phyloP scores from a whole-genome alignment of 2,329 filamentous ascomycete species.

The Blumeria hordei region DNA sequence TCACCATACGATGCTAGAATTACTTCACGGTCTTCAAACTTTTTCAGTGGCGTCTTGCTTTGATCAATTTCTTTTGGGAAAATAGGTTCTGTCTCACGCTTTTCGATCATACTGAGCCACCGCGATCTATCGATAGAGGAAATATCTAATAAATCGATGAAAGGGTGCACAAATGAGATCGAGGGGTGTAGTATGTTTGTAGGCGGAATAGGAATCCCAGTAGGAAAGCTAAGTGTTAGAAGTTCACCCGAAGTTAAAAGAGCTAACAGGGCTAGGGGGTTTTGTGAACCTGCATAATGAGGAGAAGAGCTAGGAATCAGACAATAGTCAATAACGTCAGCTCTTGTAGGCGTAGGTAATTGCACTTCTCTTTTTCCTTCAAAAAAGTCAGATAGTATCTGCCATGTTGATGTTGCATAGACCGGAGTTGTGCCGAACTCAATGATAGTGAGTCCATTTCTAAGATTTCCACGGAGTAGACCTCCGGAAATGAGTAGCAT shows the following conservation, averaged over 20 bases:
- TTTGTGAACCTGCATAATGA: slow-evolving; percentile 68
- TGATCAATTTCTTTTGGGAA: slow-evolving; percentile 61
- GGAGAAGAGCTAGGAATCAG: slow-evolving; percentile 63
- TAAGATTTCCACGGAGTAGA: slow-evolving; percentile 35
- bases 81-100: slow-evolving; percentile 50
- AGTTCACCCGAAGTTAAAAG: slow-evolving; percentile 71
- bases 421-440: slow-evolving; percentile 75
- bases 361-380: slow-evolving; percentile 48
- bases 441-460: slow-evolving; percentile 65
- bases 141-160: slow-evolving; percentile 50
- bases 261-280: slow-evolving; percentile 66
- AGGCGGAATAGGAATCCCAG: slow-evolving; percentile 69
- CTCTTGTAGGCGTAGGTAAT: slow-evolving; percentile 52
- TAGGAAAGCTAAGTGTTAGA: slow-evolving; percentile 76
- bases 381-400: slow-evolving; percentile 55
- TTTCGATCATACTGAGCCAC: slow-evolving; percentile 84
- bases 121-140: slow-evolving; percentile 50
- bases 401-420: slow-evolving; percentile 82
- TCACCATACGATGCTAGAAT: slow-evolving; percentile 76
- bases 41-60: slow-evolving; percentile 40
- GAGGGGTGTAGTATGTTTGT: slow-evolving; percentile 84
- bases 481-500: slow-evolving; percentile 72
- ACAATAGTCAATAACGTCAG: slow-evolving; percentile 58
- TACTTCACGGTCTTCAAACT: slow-evolving; percentile 64
- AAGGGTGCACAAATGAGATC: slow-evolving; percentile 72